Conservation (phyloP, 495 filamentous ascomycete species). For the Tuber microsphaerosporum region DNA sequence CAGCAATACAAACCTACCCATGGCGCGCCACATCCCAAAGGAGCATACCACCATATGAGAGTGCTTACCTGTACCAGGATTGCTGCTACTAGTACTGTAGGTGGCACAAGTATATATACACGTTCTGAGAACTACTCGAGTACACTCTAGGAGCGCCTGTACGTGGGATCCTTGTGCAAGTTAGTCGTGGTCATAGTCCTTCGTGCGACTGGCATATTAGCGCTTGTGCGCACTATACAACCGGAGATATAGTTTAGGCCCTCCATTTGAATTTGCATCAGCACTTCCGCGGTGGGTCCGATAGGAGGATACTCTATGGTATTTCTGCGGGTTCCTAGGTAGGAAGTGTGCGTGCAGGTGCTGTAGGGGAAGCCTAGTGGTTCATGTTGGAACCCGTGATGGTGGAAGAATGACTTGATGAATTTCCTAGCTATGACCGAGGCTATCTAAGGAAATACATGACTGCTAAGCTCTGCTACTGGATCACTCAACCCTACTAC, state of each 20-base stretch:
- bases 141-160: no score
- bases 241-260: not conserved
- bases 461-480: no score
- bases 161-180: no score
- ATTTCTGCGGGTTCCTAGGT: not conserved
- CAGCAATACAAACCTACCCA: not conserved
- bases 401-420: no score
- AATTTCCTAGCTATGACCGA: no score
- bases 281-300: not conserved
- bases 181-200: not conserved
- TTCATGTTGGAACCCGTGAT: not conserved
- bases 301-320: not conserved
- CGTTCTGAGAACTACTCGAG: not conserved
- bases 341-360: fast-evolving
- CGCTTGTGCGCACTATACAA: not conserved
- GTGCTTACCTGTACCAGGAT: no score
- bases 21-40: no score
- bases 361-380: not conserved
- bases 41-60: no score
- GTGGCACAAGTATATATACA: not conserved
- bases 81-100: no score
- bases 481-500: no score
- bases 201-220: not conserved
- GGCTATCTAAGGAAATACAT: no score
- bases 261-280: not conserved